Percentiles rank a stretch among this genome's conserved stretches.
phyloP scores from a whole-genome alignment of 202 grass and related monocot genomes.

The Tripidium arundinaceum region DNA sequence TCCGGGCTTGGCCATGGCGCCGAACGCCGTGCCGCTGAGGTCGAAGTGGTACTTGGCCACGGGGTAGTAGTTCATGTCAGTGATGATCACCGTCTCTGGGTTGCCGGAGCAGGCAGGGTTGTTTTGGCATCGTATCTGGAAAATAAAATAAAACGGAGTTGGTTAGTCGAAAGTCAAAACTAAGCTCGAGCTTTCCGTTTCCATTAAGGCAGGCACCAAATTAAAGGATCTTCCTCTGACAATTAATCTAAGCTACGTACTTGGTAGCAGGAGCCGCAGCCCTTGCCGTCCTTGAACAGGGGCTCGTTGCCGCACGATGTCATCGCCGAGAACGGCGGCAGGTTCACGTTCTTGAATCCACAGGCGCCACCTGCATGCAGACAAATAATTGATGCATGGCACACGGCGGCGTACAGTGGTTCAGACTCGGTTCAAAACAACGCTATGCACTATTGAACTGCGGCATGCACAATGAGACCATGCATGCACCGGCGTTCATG shows the following conservation, averaged over 20 bases:
- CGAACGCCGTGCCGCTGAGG: constrained; percentile 85
- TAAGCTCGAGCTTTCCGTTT: no score
- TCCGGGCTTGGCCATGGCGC: constrained; percentile 67
- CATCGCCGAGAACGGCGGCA: constrained; percentile 57
- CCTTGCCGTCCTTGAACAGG: constrained; percentile 67
- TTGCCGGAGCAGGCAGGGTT: constrained; percentile 69
- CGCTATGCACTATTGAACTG: no score
- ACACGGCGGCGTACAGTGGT: neutral
- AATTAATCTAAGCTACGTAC: constrained; percentile 12
- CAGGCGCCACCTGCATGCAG: constrained; percentile 8
- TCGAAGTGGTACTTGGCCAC: constrained; percentile 45
- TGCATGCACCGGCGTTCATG: neutral
- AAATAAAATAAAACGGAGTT: no score
- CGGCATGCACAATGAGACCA: no score
- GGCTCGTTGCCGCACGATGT: constrained; percentile 62
- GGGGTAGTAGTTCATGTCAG: constrained; percentile 69
- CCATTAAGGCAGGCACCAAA: neutral
- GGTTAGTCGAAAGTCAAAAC: no score
- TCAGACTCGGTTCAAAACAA: neutral
- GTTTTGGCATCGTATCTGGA: constrained; percentile 52
- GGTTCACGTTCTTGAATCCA: constrained; percentile 16
- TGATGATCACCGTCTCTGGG: constrained; percentile 67
- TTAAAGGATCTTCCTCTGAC: no score
- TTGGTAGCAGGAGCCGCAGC: constrained; percentile 75
- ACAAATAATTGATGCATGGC: neutral